Conservation (phyloP, 305 asterid species). For the Rubia occidens region DNA sequence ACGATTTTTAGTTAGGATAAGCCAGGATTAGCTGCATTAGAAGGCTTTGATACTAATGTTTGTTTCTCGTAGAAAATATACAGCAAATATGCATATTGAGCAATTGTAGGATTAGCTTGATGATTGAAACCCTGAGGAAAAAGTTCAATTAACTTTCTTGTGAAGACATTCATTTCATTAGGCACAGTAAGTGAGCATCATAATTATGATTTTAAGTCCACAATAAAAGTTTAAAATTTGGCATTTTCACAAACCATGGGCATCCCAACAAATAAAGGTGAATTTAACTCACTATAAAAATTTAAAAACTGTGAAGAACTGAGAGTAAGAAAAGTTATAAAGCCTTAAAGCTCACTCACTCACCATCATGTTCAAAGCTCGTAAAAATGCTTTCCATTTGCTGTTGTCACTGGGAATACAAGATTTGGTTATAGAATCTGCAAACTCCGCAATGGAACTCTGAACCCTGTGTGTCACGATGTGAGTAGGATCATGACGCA, state of each 20-base stretch:
- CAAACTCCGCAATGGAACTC: slow-evolving; percentile 45
- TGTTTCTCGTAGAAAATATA: neutral
- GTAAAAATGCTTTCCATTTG: slow-evolving; percentile 44
- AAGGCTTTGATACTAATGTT: neutral
- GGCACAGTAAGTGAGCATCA: neutral
- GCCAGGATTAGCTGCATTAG: neutral
- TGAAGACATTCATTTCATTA: neutral
- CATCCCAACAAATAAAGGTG: neutral
- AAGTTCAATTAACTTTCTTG: neutral
- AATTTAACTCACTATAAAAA: neutral
- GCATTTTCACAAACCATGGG: neutral
- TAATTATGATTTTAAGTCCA: neutral
- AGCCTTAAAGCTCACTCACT: slow-evolving; percentile 11
- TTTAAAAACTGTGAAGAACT: neutral
- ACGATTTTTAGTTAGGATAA: neutral
- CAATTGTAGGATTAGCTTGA: neutral
- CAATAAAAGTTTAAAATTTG: neutral
- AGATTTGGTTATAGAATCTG: slow-evolving; percentile 42
- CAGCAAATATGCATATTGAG: neutral
- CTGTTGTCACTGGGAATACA: slow-evolving; percentile 33
- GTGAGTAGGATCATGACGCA: slow-evolving; percentile 89
- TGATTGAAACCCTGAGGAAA: neutral
- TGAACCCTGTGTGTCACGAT: slow-evolving; percentile 75
- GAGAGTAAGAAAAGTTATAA: neutral
- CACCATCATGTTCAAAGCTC: slow-evolving; percentile 69